Base-by-base conservation (phyloP, 257 asterid genomes). In the Penstemon newberryi region DNA sequence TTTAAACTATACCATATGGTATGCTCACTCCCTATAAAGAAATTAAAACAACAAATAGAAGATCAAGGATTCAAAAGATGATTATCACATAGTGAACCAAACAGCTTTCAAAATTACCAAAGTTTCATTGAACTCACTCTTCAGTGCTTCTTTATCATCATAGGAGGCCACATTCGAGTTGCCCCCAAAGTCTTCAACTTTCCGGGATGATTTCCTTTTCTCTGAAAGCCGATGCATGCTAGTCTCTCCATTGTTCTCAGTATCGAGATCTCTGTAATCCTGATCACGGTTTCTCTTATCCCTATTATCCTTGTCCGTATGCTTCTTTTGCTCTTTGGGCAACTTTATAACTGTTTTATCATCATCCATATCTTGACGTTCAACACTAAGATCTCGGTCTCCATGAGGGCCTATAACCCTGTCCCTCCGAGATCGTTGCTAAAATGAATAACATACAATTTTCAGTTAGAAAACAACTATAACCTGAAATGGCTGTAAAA, bases 281-380 rank as follows among this genome's bases (percentile, higher is more conserved):
- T 62, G 90, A 77, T 86, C 96, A 73, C 86, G 87, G 63, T 69
- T 85, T 81, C 89, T 84, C 87, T 81, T 75, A 15, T 88, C 96
- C 84, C 80, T 78, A 72, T 56, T 88, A 73, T 93, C 97, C 79
- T 80, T 90, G 37, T 88, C 98, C 39, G 69, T 72, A 58, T 85
- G 95, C 83, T 79, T 86, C 85, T 88, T 94, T 69, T 87, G 88
- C 72, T 91, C 99, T 75, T 85, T 91, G 71, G 84, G 96, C 78
- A 87, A 63, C 79, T 82, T 91, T 74, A 83, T 51, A 66, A 63
- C 80, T 40, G 89, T 80, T 78, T 89, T 94, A 73, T 87, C 96
- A 65, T 89, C 98, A 54, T 87, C 95, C 41, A 79, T 76, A 72
- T 89, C 99, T 13, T 89, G 87, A 64, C 77, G 85, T 82, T 94